A percentile compares a stretch with the other conserved stretches of the same genome.
Conservation (phyloP, 1,284 basidiomycete genomes). For the Anthracocystis setariae region DNA sequence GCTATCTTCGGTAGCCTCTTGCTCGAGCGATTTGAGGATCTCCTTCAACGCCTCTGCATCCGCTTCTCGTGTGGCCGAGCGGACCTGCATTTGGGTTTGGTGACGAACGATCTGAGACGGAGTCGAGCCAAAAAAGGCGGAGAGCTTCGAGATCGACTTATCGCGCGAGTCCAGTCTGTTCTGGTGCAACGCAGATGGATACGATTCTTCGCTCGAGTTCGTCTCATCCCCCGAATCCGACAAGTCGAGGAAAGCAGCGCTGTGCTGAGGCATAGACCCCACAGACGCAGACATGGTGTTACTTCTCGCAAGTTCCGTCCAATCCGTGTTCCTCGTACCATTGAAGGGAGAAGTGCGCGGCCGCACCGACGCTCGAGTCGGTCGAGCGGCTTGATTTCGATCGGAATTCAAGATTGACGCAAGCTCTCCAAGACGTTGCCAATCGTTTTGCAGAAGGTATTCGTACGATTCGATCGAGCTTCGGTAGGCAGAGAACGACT, state of each 20-base stretch:
- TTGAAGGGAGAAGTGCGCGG: conserved; percentile 11
- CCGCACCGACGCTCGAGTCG: conserved; percentile 10
- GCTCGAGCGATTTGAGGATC: conserved; percentile 33
- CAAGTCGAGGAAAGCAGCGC: conserved; percentile 37
- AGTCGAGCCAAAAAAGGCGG: conserved; percentile 44
- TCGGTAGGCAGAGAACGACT: conserved; percentile 24
- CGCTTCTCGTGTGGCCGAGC: conserved; percentile 6
- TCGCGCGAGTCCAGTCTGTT: conserved; percentile 15
- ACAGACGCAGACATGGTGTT: conserved; percentile 8
- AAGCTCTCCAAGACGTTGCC: conserved; percentile 24
- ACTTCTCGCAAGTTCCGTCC: not conserved
- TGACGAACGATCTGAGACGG: conserved; percentile 34
- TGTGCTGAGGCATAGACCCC: conserved; percentile 14
- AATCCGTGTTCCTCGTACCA: no score
- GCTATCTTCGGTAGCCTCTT: conserved; percentile 37
- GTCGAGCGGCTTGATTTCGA: conserved; percentile 2
- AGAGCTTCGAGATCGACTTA: conserved; percentile 39
- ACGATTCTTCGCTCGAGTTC: conserved; percentile 19
- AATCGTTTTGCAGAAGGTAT: conserved; percentile 26
- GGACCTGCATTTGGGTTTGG: conserved; percentile 13
- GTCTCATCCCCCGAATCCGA: conserved; percentile 33
- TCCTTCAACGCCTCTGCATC: conserved; percentile 24
- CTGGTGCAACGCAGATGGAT: conserved; percentile 13
- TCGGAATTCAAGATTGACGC: conserved; percentile 29
- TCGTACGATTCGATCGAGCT: conserved; percentile 43